Conservation (phyloP, 106 monocot species). For the Allium fistulosum region DNA sequence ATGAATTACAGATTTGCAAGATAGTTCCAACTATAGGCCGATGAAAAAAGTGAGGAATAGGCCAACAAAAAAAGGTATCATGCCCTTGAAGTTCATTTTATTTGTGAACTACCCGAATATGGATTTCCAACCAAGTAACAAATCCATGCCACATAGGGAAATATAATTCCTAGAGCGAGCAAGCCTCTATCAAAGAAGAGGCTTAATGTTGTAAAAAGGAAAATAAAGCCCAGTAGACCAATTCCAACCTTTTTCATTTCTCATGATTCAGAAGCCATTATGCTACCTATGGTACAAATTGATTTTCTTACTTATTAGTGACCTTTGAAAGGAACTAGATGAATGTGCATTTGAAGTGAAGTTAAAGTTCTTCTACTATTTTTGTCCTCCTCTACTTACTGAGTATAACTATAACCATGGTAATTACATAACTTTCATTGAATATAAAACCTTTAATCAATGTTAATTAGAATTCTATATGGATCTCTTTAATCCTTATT, state of each 20-base stretch:
- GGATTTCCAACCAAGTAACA: constrained; percentile 76
- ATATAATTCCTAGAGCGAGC: constrained; percentile 86
- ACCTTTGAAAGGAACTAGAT: too few relatives aligned
- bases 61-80: constrained; percentile 53
- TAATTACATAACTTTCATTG: too few relatives aligned
- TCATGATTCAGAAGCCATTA: too few relatives aligned
- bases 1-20: constrained; percentile 58
- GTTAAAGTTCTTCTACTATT: too few relatives aligned
- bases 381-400: too few relatives aligned
- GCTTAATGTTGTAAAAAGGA: constrained; percentile 72
- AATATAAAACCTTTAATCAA: too few relatives aligned
- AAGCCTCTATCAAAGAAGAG: constrained; percentile 89
- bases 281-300: too few relatives aligned
- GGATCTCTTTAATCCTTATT: too few relatives aligned
- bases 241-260: constrained; percentile 54
- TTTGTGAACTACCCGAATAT: constrained; percentile 55
- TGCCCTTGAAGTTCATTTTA: constrained; percentile 67
- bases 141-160: constrained; percentile 57
- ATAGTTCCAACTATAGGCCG: constrained; percentile 81
- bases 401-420: too few relatives aligned
- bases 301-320: too few relatives aligned
- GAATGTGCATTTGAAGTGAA: too few relatives aligned
- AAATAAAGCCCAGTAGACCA: constrained; percentile 55
- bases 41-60: constrained; percentile 70
- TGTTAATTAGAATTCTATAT: too few relatives aligned